Conservation (phyloP, 495 filamentous ascomycete species). For the Saxispiralis lemnorum region DNA sequence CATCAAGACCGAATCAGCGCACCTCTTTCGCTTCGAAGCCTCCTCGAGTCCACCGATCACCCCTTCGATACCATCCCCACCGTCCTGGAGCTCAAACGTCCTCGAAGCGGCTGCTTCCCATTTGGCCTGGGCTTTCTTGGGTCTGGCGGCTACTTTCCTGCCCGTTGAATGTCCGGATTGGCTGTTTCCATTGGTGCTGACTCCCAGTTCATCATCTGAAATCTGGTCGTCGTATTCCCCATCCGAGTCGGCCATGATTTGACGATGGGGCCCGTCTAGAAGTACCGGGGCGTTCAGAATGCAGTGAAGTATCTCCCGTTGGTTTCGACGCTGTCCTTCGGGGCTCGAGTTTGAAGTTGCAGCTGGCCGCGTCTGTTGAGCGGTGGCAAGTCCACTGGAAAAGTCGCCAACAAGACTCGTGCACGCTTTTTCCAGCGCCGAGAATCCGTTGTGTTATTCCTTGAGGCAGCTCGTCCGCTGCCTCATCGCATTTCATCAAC, state of each 20-base stretch:
- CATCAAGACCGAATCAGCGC: constrained; percentile 7
- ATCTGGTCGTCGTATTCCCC: constrained; percentile 76
- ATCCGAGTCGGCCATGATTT: constrained; percentile 54
- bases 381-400: too few relatives aligned
- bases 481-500: too few relatives aligned
- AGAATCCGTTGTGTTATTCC: too few relatives aligned
- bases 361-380: too few relatives aligned
- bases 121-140: constrained; percentile 30
- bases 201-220: constrained; percentile 53
- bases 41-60: constrained; percentile 52
- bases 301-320: not conserved
- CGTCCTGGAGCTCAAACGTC: constrained; percentile 43
- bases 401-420: not conserved
- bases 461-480: too few relatives aligned
- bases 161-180: not conserved
- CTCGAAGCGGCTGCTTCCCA: constrained; percentile 36
- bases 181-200: constrained; percentile 9
- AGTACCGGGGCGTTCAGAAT: not conserved
- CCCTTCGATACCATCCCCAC: constrained; percentile 53
- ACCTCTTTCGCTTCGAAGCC: constrained; percentile 61
- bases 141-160: constrained; percentile 8
- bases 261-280: not conserved
- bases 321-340: too few relatives aligned
- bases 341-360: too few relatives aligned
- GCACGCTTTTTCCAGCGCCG: too few relatives aligned